phyloP scores from a whole-genome alignment of 2,329 filamentous ascomycete species.

The Rosellinia necatrix region DNA sequence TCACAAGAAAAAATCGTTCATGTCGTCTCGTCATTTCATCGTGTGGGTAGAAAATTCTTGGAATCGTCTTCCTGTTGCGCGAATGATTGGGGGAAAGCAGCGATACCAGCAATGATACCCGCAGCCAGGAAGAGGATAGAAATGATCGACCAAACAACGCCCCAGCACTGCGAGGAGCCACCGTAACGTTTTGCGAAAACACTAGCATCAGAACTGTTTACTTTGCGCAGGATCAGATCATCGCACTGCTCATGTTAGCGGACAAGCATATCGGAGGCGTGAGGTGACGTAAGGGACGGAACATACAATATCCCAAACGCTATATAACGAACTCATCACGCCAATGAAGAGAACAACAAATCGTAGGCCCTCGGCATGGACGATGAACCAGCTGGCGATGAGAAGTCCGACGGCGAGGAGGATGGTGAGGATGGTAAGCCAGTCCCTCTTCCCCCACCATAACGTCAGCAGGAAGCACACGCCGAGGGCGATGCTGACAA shows the following conservation, averaged over 20 bases:
- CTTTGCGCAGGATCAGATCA: constrained; percentile 78
- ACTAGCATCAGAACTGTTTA: constrained; percentile 78
- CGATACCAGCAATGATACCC: constrained; percentile 76
- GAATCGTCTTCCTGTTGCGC: constrained; percentile 71
- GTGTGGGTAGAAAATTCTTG: constrained; percentile 61
- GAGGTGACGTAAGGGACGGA: too few relatives aligned
- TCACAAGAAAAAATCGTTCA: neutral
- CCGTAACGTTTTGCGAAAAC: constrained; percentile 80
- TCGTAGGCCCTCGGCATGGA: constrained; percentile 72
- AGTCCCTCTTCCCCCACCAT: constrained; percentile 81
- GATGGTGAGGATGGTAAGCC: constrained; percentile 75
- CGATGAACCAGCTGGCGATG: constrained; percentile 79
- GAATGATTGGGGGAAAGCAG: constrained; percentile 74
- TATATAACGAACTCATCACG: constrained; percentile 80
- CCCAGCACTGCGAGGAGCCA: constrained; percentile 81
- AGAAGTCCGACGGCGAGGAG: constrained; percentile 72
- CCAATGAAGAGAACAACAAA: constrained; percentile 81
- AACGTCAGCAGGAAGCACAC: constrained; percentile 78
- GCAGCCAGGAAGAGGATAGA: constrained; percentile 72
- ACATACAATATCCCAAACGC: constrained; percentile 77
- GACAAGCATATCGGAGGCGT: neutral
- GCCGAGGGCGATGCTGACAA: constrained; percentile 74
- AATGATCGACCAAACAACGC: constrained; percentile 76
- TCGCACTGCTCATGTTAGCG: constrained; percentile 59
- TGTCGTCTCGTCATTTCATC: neutral